A percentile compares a stretch with the other conserved stretches of the same genome.
Evolutionary conservation across 306 rosid species (phyloP).

Genomic region (Luffa acutangula): DNA sequence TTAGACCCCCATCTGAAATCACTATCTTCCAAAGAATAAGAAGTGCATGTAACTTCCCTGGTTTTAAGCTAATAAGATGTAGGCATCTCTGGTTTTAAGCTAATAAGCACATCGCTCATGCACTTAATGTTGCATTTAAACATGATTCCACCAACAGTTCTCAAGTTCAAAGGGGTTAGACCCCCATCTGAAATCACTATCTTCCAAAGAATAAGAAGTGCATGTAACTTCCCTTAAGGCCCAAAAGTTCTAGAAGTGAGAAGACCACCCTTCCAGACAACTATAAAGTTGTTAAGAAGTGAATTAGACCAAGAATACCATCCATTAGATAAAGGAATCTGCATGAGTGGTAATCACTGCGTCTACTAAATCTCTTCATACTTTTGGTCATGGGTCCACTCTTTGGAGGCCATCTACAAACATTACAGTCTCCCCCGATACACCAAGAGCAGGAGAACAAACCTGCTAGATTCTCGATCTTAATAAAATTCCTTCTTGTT

Average conservation of each 20-base stretch:
- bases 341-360: not conserved
- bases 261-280: not conserved
- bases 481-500: not conserved
- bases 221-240: not conserved
- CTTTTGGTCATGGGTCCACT: not conserved
- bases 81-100: not conserved
- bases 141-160: not conserved
- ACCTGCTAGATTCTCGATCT: not conserved
- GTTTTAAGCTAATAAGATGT: no score
- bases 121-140: not conserved
- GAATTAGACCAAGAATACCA: not conserved
- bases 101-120: not conserved
- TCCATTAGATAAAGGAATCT: not conserved
- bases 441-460: not conserved
- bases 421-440: not conserved
- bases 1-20: not conserved
- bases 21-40: not conserved
- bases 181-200: not conserved
- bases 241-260: not conserved
- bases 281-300: not conserved
- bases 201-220: not conserved
- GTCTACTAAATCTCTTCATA: not conserved
- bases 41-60: no score
- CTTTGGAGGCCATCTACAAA: not conserved
- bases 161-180: not conserved